Percentiles rank a stretch among this genome's conserved stretches.
Conservation (phyloP, 352 stramenopile genomes). For the Pythium insidiosum region DNA sequence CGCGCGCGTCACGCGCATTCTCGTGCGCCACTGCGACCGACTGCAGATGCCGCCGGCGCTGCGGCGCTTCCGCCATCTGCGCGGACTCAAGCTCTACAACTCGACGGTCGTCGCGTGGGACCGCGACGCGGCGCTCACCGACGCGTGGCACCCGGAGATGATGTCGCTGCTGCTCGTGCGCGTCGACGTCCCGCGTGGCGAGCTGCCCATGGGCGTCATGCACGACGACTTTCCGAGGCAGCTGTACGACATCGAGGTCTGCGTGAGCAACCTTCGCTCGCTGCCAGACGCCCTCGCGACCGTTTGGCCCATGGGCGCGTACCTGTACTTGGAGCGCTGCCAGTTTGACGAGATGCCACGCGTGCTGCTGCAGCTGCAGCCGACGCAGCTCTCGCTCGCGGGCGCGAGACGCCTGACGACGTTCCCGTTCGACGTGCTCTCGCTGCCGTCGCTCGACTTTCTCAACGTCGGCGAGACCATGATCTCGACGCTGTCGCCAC, state of each 20-base stretch:
- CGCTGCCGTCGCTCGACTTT: background rate
- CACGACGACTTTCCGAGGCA: constrained; percentile 4
- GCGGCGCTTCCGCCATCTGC: background rate
- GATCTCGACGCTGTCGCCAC: constrained; percentile 1
- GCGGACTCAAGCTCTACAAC: constrained; percentile 15
- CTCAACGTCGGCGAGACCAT: constrained; percentile 3
- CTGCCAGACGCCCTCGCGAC: background rate
- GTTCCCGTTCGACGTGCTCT: constrained; percentile 4
- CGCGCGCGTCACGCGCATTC: background rate
- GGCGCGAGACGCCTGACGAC: background rate
- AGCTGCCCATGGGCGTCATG: constrained; percentile 6
- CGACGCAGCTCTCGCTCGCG: constrained; percentile 4
- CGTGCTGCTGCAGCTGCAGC: background rate
- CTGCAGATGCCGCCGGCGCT: constrained; percentile 3
- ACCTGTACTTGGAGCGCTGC: constrained; percentile 1
- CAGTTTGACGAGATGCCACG: constrained; percentile 1
- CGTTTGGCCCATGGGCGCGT: background rate
- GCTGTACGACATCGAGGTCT: background rate
- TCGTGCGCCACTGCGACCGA: constrained; percentile 3
- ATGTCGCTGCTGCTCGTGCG: constrained; percentile 4
- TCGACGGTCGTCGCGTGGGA: constrained; percentile 5
- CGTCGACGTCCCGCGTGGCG: background rate
- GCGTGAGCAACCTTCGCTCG: background rate
- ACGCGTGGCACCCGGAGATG: constrained; percentile 1
- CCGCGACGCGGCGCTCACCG: constrained; percentile 7